Percentiles rank a stretch among this genome's conserved stretches.
Conservation (phyloP, 768 basidiomycete genomes). For the Lactifluus hygrophoroides region DNA sequence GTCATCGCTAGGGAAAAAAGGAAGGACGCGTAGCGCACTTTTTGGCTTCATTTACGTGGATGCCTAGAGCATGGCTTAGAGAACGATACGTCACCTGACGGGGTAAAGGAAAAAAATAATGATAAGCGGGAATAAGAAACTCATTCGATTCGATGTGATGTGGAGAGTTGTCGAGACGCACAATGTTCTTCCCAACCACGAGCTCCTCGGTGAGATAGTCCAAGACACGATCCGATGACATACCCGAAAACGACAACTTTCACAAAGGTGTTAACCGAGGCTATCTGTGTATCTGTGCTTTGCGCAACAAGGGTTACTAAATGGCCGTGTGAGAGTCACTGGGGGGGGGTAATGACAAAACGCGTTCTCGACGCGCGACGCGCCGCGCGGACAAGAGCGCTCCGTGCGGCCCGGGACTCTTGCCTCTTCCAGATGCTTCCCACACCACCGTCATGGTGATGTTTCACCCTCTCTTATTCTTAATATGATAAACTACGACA, state of each 20-base stretch:
- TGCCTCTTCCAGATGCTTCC: no score
- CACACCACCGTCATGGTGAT: no score
- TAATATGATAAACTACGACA: no score
- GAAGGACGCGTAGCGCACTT: conserved; percentile 39
- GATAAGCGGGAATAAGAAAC: background rate
- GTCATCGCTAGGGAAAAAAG: background rate
- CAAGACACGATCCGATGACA: conserved; percentile 23
- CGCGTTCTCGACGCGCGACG: background rate
- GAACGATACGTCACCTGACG: conserved; percentile 70
- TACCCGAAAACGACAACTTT: background rate
- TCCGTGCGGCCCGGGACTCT: background rate
- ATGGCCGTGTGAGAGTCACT: no score
- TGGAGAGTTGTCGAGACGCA: conserved; percentile 27
- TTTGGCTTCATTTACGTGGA: conserved; percentile 75
- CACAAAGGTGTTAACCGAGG: background rate
- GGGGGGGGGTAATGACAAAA: no score
- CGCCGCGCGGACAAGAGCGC: background rate
- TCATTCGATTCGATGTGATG: no score
- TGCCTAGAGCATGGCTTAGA: conserved; percentile 57
- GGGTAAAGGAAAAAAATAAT: background rate
- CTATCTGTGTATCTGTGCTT: no score
- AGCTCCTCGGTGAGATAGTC: conserved; percentile 42
- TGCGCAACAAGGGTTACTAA: no score
- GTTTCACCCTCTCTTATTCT: no score
- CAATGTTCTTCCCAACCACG: conserved; percentile 36